These are phyloP conservation scores for Diaporthe batatas DNA, from an alignment of 2,329 filamentous ascomycete species.

Conservation along the genomic window DNA sequence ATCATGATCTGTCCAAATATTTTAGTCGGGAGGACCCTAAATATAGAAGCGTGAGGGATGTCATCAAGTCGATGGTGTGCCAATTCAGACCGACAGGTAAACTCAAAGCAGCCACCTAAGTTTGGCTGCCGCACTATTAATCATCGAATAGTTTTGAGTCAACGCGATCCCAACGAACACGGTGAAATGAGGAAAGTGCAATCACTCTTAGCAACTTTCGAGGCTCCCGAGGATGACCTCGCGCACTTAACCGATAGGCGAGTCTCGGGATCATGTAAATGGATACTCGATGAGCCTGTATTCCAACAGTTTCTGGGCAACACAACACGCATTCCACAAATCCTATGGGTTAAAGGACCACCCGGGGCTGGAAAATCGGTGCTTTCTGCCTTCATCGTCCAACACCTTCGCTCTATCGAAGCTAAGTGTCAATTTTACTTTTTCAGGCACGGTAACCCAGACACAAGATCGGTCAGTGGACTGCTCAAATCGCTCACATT, in stretches of 20 bases:
- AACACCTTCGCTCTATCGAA: neutral
- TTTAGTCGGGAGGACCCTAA: neutral
- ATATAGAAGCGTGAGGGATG: neutral
- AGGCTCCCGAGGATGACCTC: neutral
- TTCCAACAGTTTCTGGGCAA: neutral
- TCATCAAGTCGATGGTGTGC: neutral
- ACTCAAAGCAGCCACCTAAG: neutral
- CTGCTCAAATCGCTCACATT: neutral
- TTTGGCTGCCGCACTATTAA: neutral
- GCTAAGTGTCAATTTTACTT: neutral
- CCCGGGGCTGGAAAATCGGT: neutral
- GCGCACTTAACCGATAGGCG: neutral
- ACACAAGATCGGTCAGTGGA: neutral
- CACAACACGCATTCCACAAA: neutral
- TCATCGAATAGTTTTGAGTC: no score
- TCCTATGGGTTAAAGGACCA: neutral
- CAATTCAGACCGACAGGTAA: neutral
- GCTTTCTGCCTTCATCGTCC: neutral
- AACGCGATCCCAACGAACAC: neutral
- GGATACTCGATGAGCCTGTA: neutral
- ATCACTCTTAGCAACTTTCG: neutral
- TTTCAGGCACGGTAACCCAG: neutral
- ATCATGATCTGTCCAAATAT: neutral
- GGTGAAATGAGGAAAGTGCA: neutral
- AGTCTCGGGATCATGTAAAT: neutral